Percentiles rank a stretch among this genome's conserved stretches.
Conservation (phyloP, 1,139 yeast genomes). For the Hansenula lynferdii region DNA sequence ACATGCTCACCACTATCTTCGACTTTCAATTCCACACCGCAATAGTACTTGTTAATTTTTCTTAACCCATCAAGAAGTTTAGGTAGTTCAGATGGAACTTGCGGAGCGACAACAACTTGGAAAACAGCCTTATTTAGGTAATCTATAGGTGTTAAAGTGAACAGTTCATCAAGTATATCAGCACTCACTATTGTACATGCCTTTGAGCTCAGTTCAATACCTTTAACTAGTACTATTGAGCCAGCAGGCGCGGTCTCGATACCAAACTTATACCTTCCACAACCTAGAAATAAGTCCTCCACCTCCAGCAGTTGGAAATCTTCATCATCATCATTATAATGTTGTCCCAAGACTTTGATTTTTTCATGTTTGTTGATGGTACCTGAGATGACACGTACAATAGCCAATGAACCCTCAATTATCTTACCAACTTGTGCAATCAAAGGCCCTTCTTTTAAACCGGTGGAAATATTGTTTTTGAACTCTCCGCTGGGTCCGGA, state of each 20-base stretch:
- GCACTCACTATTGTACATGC: constrained; percentile 48
- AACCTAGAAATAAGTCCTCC: constrained; percentile 51
- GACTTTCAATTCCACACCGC: constrained; percentile 61
- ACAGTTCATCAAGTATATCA: constrained; percentile 19
- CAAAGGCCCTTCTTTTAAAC: constrained; percentile 32
- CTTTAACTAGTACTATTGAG: constrained; percentile 59
- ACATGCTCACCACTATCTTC: constrained; percentile 91
- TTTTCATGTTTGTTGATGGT: constrained; percentile 40
- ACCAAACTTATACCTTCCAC: constrained; percentile 66
- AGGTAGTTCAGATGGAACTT: constrained; percentile 74
- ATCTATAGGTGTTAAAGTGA: constrained; percentile 37
- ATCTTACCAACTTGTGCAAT: constrained; percentile 61
- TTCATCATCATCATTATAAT: constrained; percentile 48
- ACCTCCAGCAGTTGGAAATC: constrained; percentile 37
- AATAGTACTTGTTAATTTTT: constrained; percentile 56
- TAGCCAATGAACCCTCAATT: constrained; percentile 39
- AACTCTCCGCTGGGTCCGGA: constrained; percentile 12
- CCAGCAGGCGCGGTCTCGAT: constrained; percentile 59
- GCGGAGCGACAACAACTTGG: constrained; percentile 82
- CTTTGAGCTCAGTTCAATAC: constrained; percentile 51
- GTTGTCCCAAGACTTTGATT: constrained; percentile 57
- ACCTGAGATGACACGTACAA: constrained; percentile 65
- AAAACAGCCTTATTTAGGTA: constrained; percentile 55
- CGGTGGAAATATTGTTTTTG: constrained; percentile 11
- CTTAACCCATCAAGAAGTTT: constrained; percentile 64